Evolutionary conservation across 2,329 filamentous ascomycete genomes (phyloP).

Genomic region (Claviceps quebecensis): DNA sequence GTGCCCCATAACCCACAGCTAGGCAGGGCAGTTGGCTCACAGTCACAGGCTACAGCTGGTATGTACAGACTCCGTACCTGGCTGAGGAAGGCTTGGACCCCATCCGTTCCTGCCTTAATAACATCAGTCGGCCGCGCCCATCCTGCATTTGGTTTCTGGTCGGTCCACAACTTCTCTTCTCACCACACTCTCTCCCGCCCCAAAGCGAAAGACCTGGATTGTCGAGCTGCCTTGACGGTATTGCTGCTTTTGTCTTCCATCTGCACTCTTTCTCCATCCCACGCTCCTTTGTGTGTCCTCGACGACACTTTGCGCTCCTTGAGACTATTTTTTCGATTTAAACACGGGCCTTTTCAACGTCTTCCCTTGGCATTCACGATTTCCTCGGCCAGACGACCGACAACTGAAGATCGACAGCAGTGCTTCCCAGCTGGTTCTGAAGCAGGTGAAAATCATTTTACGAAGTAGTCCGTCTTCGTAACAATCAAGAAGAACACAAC

Average conservation of each 20-base stretch:
- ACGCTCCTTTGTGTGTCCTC: conserved; percentile 4
- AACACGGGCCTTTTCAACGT: background rate
- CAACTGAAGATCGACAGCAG: conserved; percentile 2
- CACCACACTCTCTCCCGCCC: background rate
- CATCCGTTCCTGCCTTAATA: conserved; percentile 3
- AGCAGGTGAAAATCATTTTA: conserved; percentile 5
- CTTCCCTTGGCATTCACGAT: background rate
- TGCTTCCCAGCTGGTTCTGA: conserved; percentile 12
- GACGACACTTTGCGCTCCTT: conserved; percentile 7
- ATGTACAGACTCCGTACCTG: background rate
- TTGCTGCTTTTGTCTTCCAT: conserved; percentile 2
- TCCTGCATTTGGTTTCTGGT: background rate
- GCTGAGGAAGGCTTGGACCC: background rate
- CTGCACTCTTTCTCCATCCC: conserved; percentile 1
- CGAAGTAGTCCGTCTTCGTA: background rate
- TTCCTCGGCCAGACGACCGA: background rate
- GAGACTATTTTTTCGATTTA: background rate
- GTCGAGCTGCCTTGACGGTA: conserved; percentile 7
- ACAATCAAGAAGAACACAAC: background rate
- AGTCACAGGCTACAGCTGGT: background rate
- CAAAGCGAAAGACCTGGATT: conserved; percentile 5
- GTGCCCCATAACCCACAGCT: background rate
- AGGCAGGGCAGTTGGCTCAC: background rate
- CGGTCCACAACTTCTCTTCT: background rate
- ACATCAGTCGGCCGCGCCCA: conserved; percentile 1